phyloP scores from a whole-genome alignment of 805 yeast genomes.

The Myxozyma monticola region DNA sequence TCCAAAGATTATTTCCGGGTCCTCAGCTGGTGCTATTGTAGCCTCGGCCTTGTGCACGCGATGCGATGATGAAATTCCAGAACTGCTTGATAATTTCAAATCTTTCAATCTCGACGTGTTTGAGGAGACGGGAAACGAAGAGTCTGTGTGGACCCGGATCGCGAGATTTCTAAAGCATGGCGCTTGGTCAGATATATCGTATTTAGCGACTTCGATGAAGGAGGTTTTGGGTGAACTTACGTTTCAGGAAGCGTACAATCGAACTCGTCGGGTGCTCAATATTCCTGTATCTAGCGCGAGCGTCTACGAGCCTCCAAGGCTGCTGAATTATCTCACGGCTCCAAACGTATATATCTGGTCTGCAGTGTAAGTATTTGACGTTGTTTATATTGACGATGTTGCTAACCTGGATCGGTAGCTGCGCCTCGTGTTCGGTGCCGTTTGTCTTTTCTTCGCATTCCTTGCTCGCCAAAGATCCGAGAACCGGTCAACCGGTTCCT shows the following conservation, averaged over 20 bases:
- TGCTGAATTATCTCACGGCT: conserved; percentile 86
- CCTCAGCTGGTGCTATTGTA: conserved; percentile 93
- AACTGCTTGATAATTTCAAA: conserved; percentile 51
- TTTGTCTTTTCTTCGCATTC: conserved; percentile 85
- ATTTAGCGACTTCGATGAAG: conserved; percentile 70
- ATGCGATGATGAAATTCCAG: conserved; percentile 62
- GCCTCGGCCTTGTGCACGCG: conserved; percentile 86
- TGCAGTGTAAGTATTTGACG: conserved; percentile 61
- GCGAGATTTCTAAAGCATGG: conserved; percentile 76
- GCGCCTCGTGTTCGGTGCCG: conserved; percentile 94
- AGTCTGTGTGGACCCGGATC: conserved; percentile 52
- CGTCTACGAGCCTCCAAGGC: conserved; percentile 83
- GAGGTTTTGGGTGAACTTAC: conserved; percentile 85
- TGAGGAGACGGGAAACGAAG: conserved; percentile 54
- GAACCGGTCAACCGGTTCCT: conserved; percentile 68
- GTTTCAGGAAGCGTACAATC: conserved; percentile 88
- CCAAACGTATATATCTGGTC: conserved; percentile 93
- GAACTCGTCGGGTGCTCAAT: conserved; percentile 90
- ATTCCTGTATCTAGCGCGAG: conserved; percentile 93
- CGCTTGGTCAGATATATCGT: conserved; percentile 79
- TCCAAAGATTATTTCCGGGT: conserved; percentile 88
- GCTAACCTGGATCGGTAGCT: conserved; percentile 65
- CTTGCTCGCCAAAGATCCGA: conserved; percentile 76
- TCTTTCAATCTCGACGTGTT: conserved; percentile 51
- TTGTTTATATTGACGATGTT: conserved; percentile 72